Conservation (phyloP, 139 green algal genomes). For the Auxenochlorella pyrenoidosa region DNA sequence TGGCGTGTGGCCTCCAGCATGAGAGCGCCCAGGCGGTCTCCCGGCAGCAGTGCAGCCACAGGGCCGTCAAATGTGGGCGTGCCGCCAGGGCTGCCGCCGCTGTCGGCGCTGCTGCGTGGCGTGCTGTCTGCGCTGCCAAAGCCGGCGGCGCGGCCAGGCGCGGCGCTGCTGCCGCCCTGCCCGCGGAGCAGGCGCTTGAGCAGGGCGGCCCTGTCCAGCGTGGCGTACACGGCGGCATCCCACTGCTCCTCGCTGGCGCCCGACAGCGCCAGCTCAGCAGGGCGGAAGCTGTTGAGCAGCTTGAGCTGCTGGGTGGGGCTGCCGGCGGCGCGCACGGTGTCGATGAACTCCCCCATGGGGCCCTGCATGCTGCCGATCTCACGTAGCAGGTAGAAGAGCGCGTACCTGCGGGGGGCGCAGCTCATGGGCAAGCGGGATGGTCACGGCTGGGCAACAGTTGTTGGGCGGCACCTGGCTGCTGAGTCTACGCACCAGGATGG, state of each 20-base stretch:
- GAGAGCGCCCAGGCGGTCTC: conserved; percentile 58
- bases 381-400: conserved; percentile 57
- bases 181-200: conserved; percentile 38
- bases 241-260: conserved; percentile 48
- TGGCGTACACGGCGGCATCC: conserved; percentile 56
- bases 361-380: conserved; percentile 54
- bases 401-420: conserved; percentile 47
- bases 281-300: conserved; percentile 50
- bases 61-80: conserved; percentile 56
- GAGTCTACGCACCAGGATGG: too few species aligned
- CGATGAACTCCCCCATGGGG: conserved; percentile 63
- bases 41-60: conserved; percentile 62
- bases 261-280: conserved; percentile 21
- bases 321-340: conserved; percentile 40
- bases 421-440: too few species aligned
- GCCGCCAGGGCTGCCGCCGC: not conserved
- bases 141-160: not conserved
- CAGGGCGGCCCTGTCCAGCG: conserved; percentile 46
- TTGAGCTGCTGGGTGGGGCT: conserved; percentile 50
- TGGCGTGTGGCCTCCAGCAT: conserved; percentile 56
- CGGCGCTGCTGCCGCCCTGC: not conserved
- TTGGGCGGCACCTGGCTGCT: too few species aligned
- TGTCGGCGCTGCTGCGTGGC: not conserved
- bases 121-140: conserved; percentile 3
- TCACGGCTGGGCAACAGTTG: too few species aligned